Percentiles rank a stretch among this genome's conserved stretches.
Evolutionary conservation across 1,284 basidiomycete species (phyloP).

Genomic region (Irpex sp.): DNA sequence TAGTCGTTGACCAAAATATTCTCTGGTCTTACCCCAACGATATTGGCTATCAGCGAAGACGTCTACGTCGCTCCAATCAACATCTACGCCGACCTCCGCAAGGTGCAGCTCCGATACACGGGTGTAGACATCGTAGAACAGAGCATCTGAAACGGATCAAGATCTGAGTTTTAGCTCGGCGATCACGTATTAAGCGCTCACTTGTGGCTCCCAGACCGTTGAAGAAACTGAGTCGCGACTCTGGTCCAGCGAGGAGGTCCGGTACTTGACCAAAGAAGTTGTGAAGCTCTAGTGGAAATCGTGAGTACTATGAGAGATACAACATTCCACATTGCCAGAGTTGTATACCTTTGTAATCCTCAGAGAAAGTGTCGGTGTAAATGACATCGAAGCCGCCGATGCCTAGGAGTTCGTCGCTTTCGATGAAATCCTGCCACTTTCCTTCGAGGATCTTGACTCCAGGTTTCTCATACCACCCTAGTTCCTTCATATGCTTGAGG

Average conservation of each 20-base stretch:
- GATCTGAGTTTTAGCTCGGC: neutral
- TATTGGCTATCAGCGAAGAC: conserved; percentile 41
- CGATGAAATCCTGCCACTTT: conserved; percentile 87
- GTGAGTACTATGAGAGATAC: neutral
- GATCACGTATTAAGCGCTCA: conserved; percentile 31
- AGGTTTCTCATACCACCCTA: conserved; percentile 75
- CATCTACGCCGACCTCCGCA: conserved; percentile 71
- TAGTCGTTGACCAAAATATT: conserved; percentile 68
- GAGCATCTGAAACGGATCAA: conserved; percentile 51
- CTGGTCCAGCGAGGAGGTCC: conserved; percentile 73
- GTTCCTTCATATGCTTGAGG: conserved; percentile 67
- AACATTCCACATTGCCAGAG: neutral
- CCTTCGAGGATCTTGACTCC: conserved; percentile 86
- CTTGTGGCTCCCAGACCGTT: conserved; percentile 96
- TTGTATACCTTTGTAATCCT: conserved; percentile 74
- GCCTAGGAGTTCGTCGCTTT: conserved; percentile 48
- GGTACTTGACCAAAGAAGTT: conserved; percentile 85
- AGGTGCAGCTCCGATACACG: conserved; percentile 86
- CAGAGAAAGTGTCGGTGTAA: conserved; percentile 96
- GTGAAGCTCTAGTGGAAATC: conserved; percentile 53
- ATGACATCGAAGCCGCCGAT: conserved; percentile 82
- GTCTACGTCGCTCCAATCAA: conserved; percentile 74
- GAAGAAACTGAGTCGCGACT: conserved; percentile 92
- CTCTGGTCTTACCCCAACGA: conserved; percentile 67
- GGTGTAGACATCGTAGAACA: conserved; percentile 93